A percentile compares a stretch with the other conserved stretches of the same genome.
phyloP scores from a whole-genome alignment of 2,329 filamentous ascomycete genomes.

The Paecilomyces sp. region DNA sequence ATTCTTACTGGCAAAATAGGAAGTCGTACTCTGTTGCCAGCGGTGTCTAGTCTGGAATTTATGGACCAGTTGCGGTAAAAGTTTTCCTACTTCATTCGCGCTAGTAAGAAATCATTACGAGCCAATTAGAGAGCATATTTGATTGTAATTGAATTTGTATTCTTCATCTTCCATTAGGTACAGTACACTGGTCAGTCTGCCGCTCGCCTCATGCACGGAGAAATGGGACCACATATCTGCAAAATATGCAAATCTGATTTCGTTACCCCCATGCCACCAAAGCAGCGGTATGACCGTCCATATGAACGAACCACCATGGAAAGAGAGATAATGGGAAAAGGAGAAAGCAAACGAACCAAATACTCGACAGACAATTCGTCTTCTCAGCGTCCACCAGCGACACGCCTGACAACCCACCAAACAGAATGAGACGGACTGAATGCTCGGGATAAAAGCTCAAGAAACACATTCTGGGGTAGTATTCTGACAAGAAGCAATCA shows the following conservation, averaged over 20 bases:
- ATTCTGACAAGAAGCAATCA: not conserved
- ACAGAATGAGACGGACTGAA: not conserved
- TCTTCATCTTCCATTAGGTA: not conserved
- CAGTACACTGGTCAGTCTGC: not conserved
- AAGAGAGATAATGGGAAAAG: no score
- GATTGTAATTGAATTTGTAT: not conserved
- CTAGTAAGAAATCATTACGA: no score
- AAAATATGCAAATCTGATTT: not conserved
- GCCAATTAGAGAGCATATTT: not conserved
- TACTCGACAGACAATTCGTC: not conserved
- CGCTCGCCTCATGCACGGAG: not conserved
- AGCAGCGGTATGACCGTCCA: not conserved
- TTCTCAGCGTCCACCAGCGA: not conserved
- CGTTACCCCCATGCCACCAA: not conserved
- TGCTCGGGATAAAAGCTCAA: not conserved
- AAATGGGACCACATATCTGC: constrained; percentile 12
- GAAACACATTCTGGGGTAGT: not conserved
- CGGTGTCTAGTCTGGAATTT: no score
- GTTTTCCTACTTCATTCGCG: no score
- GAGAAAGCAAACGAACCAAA: not conserved
- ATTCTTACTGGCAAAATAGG: no score
- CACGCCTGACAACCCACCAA: not conserved
- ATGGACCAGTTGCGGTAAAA: no score
- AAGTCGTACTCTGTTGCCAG: no score
- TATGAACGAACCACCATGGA: not conserved